Percentiles rank a stretch among this genome's conserved stretches.
Conservation (phyloP, 345 rosid species). For the Balakata baccata region DNA sequence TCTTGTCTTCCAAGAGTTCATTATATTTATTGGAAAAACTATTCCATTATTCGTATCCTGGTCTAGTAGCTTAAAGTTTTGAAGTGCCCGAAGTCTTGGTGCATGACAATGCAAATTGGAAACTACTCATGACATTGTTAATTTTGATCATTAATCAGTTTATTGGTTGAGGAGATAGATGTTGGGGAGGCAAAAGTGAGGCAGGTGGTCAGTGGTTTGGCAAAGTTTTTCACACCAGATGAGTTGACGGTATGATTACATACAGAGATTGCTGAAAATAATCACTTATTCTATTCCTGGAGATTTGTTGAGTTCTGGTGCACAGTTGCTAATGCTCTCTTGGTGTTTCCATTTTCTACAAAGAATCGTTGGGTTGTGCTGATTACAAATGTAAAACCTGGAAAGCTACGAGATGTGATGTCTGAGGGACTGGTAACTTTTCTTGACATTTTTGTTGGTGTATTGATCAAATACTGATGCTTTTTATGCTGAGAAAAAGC, state of each 20-base stretch:
- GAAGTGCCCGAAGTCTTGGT: background rate
- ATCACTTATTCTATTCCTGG: background rate
- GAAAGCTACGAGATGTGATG: slow-evolving; percentile 88
- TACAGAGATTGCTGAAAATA: slow-evolving; percentile 9
- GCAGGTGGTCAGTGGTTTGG: slow-evolving; percentile 98
- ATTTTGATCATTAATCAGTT: slow-evolving; percentile 45
- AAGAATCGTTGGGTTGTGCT: slow-evolving; percentile 76
- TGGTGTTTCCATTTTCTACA: slow-evolving; percentile 30
- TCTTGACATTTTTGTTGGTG: slow-evolving; percentile 4
- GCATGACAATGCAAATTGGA: slow-evolving; percentile 1
- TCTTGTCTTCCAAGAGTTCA: background rate
- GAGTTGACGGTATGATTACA: slow-evolving; percentile 58
- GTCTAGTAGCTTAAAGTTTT: background rate
- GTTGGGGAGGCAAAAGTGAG: slow-evolving; percentile 81
- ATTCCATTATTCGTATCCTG: background rate
- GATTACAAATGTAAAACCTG: slow-evolving; percentile 96
- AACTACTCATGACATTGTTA: slow-evolving; percentile 6
- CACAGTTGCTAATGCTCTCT: slow-evolving; percentile 18
- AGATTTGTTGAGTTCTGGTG: slow-evolving; percentile 12
- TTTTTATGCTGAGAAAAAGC: background rate
- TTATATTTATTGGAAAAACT: background rate
- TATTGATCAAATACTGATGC: background rate
- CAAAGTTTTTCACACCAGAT: slow-evolving; percentile 79
- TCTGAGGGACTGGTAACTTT: slow-evolving; percentile 89
- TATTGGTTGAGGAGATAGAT: slow-evolving; percentile 95